Conservation (phyloP, 176 grass and related monocot species). For the Cenchrus americanus region DNA sequence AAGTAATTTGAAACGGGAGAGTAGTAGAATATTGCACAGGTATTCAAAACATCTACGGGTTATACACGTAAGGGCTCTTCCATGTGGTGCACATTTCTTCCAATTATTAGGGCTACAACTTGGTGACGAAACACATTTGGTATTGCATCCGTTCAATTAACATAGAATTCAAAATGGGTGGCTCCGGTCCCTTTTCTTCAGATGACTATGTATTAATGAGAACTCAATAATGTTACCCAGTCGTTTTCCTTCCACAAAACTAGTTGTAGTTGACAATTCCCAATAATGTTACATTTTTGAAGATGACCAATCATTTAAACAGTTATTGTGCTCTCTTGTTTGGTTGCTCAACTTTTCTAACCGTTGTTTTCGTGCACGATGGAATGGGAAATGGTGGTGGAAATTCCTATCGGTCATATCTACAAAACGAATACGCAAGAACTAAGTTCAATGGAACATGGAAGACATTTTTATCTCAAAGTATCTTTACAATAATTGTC, state of each 20-base stretch:
- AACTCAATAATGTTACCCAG: neutral
- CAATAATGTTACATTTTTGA: constrained; percentile 17
- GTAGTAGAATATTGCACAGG: too few relatives aligned
- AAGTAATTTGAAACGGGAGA: too few relatives aligned
- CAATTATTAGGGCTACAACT: too few relatives aligned
- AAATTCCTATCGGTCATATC: neutral
- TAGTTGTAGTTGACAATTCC: neutral
- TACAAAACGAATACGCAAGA: neutral
- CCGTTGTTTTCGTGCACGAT: neutral
- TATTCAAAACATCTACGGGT: too few relatives aligned
- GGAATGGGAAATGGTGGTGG: neutral
- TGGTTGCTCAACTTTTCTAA: neutral
- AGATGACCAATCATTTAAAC: neutral
- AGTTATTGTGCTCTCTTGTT: neutral
- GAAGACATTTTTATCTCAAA: neutral
- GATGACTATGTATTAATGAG: neutral
- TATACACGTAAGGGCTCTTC: too few relatives aligned
- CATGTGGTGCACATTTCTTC: too few relatives aligned
- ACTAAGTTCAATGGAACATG: neutral
- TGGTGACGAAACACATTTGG: too few relatives aligned
- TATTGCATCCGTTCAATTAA: neutral
- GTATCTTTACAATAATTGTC: neutral
- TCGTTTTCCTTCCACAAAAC: neutral
- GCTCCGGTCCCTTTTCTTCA: neutral
- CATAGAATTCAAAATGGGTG: neutral